Conservation (phyloP, 306 rosid species). For the Ziziphus jujuba region DNA sequence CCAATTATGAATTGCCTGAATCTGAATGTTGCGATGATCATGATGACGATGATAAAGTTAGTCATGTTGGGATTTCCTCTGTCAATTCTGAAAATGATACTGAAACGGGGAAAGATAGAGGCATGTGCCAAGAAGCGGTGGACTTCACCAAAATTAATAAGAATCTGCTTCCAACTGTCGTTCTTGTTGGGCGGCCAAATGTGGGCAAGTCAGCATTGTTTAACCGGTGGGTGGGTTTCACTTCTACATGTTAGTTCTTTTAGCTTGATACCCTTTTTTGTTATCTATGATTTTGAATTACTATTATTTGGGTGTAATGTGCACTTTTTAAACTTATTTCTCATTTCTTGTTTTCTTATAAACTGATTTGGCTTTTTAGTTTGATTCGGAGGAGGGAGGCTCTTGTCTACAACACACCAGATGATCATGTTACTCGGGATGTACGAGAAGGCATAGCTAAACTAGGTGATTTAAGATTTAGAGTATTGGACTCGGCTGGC, state of each 20-base stretch:
- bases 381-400: conserved; percentile 90
- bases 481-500: conserved; percentile 91
- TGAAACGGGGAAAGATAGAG: conserved; percentile 3
- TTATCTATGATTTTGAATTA: background rate
- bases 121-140: conserved; percentile 27
- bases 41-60: too few relatives aligned
- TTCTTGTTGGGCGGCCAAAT: conserved; percentile 68
- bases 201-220: conserved; percentile 76
- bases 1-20: too few relatives aligned
- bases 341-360: background rate
- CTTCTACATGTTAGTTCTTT: background rate
- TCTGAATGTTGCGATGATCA: too few relatives aligned
- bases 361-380: conserved; percentile 21
- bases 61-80: too few relatives aligned
- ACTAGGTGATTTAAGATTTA: conserved; percentile 80
- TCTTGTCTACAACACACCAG: conserved; percentile 86
- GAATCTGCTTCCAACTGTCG: conserved; percentile 55
- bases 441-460: conserved; percentile 89
- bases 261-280: background rate
- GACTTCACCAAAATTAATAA: conserved; percentile 60
- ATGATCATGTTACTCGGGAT: conserved; percentile 94
- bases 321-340: background rate
- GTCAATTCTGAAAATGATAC: too few relatives aligned
- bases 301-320: background rate
- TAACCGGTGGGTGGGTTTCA: conserved; percentile 65